Base-by-base conservation (phyloP, 805 yeast genomes). In the Candida nanaspora region DNA sequence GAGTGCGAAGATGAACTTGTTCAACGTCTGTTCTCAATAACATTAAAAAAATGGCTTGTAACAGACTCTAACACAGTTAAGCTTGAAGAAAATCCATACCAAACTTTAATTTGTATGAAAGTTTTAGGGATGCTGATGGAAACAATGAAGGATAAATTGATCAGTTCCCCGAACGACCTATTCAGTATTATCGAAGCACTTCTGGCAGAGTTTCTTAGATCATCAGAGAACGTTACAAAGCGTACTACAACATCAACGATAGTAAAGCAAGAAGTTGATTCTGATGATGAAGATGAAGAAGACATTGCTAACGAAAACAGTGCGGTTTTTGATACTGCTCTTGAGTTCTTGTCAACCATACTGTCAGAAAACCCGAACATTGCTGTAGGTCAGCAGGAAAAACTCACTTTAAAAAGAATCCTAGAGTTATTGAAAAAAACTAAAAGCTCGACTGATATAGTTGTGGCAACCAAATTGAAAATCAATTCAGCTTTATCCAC, bases 41-140 rank as follows among this genome's bases (percentile, higher is more conserved):
- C 80, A 1, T 61, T 91, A 45, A 69, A 70, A 42, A 65, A 80
- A 48, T 86, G 95, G 89, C 66, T 84, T 30, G 51, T 38, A 19
- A 40, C 45, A 6, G 51, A 47, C 29, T 40, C 40, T 6, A 27
- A 37, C 14, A 31, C 41, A 11, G 38, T 49, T n/a, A 41, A 42
- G 9, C 50, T 51, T 1, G 48, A 50, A 4, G 65, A 62, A 2
- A 63, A 72, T 44, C 82, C 86, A n/a, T 70, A 76, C 39, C 48
- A 70, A 7, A 66, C 74, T 40, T 61, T 85, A 29, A 61, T 78
- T 6, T 82, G 83, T 51, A 62, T 86, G 43, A 74, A 81, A 44
- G 53, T 86, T 10, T 58, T 89, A 38, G 93, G 87, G 52, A 59
- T 63, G 26, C 61, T 86, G 27, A 76, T 80, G 20, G 70, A 71